Evolutionary conservation across 805 yeast species (phyloP).

Genomic region (Pachysolen tannophilus): DNA sequence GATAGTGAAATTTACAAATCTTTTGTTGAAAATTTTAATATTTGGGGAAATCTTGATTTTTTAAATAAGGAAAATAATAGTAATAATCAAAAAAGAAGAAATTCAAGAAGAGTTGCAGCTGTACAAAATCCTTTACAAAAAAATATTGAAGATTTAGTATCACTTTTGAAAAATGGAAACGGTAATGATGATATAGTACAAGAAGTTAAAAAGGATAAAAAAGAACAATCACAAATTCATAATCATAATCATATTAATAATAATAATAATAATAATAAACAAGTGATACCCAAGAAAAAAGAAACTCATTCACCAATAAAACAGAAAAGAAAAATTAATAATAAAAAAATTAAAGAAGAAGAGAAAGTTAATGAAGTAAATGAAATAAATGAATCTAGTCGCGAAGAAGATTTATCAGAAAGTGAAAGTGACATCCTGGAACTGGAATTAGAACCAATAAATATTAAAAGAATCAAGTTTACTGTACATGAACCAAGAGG

Average conservation of each 20-base stretch:
- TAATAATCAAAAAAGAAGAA: slow-evolving; percentile 17
- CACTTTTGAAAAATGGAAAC: too few species aligned
- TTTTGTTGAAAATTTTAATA: slow-evolving; percentile 24
- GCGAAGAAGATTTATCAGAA: slow-evolving; percentile 4
- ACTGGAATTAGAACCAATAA: slow-evolving; percentile 1
- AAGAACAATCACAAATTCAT: slow-evolving; percentile 5
- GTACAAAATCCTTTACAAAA: slow-evolving; percentile 14
- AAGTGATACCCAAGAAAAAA: slow-evolving; percentile 1
- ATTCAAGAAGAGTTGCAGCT: slow-evolving; percentile 14
- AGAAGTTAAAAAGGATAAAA: not conserved
- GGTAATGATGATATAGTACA: slow-evolving; percentile 14
- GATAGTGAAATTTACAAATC: slow-evolving; percentile 25
- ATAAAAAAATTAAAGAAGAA: not conserved
- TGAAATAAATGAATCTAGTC: slow-evolving; percentile 2
- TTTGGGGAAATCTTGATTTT: slow-evolving; percentile 37
- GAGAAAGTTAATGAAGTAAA: not conserved
- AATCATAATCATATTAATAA: not conserved
- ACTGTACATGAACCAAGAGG: slow-evolving; percentile 33
- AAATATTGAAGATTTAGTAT: slow-evolving; percentile 14
- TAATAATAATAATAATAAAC: slow-evolving; percentile 2
- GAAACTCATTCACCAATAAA: not conserved
- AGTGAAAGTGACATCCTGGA: slow-evolving; percentile 3
- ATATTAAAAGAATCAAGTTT: slow-evolving; percentile 18
- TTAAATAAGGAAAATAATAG: slow-evolving; percentile 12
- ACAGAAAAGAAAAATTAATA: not conserved